Base-by-base conservation (phyloP, 192 early-diverging fungal species). In the Chytriomyces sp. region DNA sequence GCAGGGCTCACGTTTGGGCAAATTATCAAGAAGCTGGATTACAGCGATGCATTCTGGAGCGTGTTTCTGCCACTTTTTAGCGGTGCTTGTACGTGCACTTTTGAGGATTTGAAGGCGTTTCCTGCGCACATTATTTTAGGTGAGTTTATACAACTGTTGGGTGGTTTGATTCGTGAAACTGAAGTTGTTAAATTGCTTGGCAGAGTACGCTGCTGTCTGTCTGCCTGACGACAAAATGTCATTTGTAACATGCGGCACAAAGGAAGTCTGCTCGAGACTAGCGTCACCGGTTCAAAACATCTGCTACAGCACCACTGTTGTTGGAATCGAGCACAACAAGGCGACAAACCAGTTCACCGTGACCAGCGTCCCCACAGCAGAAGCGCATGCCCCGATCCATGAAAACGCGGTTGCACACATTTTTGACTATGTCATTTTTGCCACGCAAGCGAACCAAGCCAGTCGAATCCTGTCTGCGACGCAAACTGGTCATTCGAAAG, bases 401-500 rank as follows among this genome's bases (percentile, higher is more conserved):
- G 60, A 80, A 75, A 79, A 72, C 18, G 8, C 57, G 5, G 53
- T 18, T 10, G 67, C 49, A 72, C 80, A 24, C 28, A 43, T 16
- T 1, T 88, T 82, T 70, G 80, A 84, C 49, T 76, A 88, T 57
- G 84, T 87, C 24, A 67, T 88, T 26, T 87, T 88, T 64, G 84
- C 87, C 8, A 84, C 83, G 7, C 87, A 88, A 77, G 87, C 84
- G 8, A 82, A 81, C 77, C 83, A 85, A 67, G 84, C 84, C 45
- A 70, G 61, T 11, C 46, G 77, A 16, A 83, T 86, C 60, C 66
- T 88, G 18, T 28, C 50, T 7, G 50, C 44, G 24, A 72, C 79
- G 26, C 50, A 50, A 4, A 24, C 61, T 20, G 65, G 48, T 2
- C 35, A 48, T 26, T 60, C 45, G 0, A 72, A 77, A 65, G 77